Percentiles rank a stretch among this genome's conserved stretches.
These are phyloP conservation scores for Chlorociboria aeruginascens DNA, from an alignment of 495 filamentous ascomycete species.

Conservation along the genomic window DNA sequence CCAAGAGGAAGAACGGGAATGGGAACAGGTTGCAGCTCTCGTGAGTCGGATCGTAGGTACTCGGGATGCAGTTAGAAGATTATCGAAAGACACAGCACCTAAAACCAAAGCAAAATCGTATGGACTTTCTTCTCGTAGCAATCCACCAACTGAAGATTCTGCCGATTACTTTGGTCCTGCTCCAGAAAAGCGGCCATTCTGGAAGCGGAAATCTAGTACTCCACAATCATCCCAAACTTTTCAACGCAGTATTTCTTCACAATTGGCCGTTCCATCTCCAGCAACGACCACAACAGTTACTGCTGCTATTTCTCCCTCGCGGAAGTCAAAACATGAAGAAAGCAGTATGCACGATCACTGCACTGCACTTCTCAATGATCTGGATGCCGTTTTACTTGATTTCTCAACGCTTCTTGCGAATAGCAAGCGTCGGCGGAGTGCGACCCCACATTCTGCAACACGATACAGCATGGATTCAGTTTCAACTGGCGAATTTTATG, in stretches of 20 bases:
- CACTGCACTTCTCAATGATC: conserved; percentile 63
- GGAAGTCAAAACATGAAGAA: conserved; percentile 27
- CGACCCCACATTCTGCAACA: conserved; percentile 36
- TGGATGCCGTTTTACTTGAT: conserved; percentile 70
- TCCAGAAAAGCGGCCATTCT: conserved; percentile 54
- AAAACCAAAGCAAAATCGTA: conserved; percentile 5
- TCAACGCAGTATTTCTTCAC: conserved; percentile 35
- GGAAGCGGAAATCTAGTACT: conserved; percentile 73
- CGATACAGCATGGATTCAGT: conserved; percentile 74
- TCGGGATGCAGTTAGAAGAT: conserved; percentile 70
- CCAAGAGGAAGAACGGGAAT: conserved; percentile 62
- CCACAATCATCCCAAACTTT: conserved; percentile 29
- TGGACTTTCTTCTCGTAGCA: conserved; percentile 6
- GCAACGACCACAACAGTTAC: conserved; percentile 24
- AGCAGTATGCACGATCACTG: conserved; percentile 63
- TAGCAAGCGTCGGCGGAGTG: conserved; percentile 65
- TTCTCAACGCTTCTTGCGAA: conserved; percentile 65
- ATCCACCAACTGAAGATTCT: conserved; percentile 23
- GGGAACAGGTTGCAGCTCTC: conserved; percentile 70
- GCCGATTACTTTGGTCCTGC: conserved; percentile 32
- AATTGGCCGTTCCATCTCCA: conserved; percentile 47
- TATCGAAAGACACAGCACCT: conserved; percentile 72
- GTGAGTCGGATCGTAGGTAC: conserved; percentile 77
- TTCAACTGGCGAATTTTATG: conserved; percentile 78
- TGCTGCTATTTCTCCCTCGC: conserved; percentile 22